A percentile compares a stretch with the other conserved stretches of the same genome.
Conservation (phyloP, 768 basidiomycete genomes). For the Termitomyces sp. region DNA sequence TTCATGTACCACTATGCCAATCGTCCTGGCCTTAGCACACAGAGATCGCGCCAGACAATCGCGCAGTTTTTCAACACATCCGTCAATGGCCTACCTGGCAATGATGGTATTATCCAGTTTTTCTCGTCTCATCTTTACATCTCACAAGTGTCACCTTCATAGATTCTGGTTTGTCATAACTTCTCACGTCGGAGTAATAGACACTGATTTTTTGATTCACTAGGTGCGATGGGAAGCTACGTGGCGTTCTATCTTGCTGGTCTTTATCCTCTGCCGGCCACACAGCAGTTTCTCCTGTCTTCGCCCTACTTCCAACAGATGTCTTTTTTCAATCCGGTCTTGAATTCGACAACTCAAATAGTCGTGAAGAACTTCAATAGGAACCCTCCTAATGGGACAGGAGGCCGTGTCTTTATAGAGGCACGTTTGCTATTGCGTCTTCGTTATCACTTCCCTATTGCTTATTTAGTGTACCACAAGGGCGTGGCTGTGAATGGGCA, state of each 20-base stretch:
- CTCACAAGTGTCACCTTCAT: conserved; percentile 8
- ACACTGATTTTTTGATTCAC: neutral
- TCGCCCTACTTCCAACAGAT: conserved; percentile 59
- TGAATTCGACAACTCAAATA: conserved; percentile 54
- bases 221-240: conserved; percentile 61
- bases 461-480: conserved; percentile 21
- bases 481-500: conserved; percentile 52
- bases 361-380: conserved; percentile 42
- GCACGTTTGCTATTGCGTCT: conserved; percentile 19
- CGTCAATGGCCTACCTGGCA: conserved; percentile 53
- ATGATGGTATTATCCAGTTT: conserved; percentile 43
- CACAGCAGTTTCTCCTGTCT: conserved; percentile 51
- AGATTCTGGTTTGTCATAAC: conserved; percentile 17
- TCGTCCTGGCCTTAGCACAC: conserved; percentile 52
- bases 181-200: neutral
- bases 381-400: conserved; percentile 45
- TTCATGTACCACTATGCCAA: conserved; percentile 70
- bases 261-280: conserved; percentile 60
- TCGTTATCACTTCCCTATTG: neutral
- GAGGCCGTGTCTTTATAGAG: conserved; percentile 54
- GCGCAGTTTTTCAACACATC: conserved; percentile 53
- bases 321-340: conserved; percentile 55
- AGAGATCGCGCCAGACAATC: conserved; percentile 50
- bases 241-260: conserved; percentile 54
- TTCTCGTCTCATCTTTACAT: conserved; percentile 10